Evolutionary conservation across 495 filamentous ascomycete genomes (phyloP).

Genomic region (Talaromyces wortmannii): DNA sequence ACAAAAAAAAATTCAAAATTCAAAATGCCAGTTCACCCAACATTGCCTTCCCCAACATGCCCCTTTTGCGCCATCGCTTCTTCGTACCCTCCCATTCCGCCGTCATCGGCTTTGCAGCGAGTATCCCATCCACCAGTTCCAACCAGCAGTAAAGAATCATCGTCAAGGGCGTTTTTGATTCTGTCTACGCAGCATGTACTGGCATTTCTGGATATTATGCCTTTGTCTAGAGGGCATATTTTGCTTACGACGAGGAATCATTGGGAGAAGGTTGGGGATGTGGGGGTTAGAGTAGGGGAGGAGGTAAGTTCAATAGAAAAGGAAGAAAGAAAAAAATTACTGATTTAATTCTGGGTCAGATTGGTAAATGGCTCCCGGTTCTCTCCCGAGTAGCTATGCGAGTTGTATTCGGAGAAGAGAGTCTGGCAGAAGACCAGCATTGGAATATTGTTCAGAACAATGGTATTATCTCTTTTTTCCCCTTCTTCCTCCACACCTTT

Average conservation of each 20-base stretch:
- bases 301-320: constrained; percentile 45
- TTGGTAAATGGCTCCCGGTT: constrained; percentile 67
- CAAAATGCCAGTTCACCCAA: neutral
- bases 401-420: constrained; percentile 28
- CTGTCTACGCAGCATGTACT: constrained; percentile 66
- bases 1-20: neutral
- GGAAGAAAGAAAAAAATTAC: neutral
- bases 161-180: constrained; percentile 53
- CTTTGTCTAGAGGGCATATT: constrained; percentile 70
- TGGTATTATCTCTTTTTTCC: constrained; percentile 35
- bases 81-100: constrained; percentile 35
- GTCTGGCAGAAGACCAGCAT: constrained; percentile 46
- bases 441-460: constrained; percentile 98
- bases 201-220: constrained; percentile 89
- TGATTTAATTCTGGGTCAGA: constrained; percentile 10
- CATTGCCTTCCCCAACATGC: constrained; percentile 12
- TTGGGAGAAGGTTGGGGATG: constrained; percentile 62
- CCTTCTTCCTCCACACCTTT: neutral
- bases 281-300: constrained; percentile 43
- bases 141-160: constrained; percentile 20
- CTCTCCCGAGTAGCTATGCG: constrained; percentile 63
- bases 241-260: constrained; percentile 69
- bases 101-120: constrained; percentile 15
- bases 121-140: constrained; percentile 7
- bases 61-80: constrained; percentile 33